A percentile compares a stretch with the other conserved stretches of the same genome.
These are phyloP conservation scores for Hysterium pulicare DNA, from an alignment of 2,329 filamentous ascomycete species.

Conservation along the genomic window DNA sequence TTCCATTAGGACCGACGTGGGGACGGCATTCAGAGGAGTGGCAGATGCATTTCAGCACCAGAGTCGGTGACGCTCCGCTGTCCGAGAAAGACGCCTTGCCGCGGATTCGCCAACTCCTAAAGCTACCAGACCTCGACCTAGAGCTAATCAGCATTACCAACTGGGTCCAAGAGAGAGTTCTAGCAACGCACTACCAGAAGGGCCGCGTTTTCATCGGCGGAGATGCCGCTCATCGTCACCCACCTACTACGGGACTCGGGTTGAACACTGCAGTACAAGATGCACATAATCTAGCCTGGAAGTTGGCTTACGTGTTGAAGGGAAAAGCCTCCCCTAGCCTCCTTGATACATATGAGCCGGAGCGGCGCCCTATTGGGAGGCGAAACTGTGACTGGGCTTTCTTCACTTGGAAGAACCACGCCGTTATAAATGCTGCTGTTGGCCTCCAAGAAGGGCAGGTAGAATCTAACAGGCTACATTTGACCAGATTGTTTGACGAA, in stretches of 20 bases:
- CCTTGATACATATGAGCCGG: not conserved
- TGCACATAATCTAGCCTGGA: slow-evolving; percentile 1
- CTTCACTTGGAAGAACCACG: not conserved
- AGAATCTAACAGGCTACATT: not conserved
- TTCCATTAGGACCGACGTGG: slow-evolving; percentile 1
- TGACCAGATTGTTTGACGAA: not conserved
- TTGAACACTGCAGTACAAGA: slow-evolving; percentile 1
- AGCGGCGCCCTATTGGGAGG: not conserved
- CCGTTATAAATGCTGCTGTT: slow-evolving; percentile 1
- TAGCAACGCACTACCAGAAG: not conserved
- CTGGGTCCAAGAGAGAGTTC: not conserved
- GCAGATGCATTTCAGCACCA: not conserved
- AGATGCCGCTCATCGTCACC: slow-evolving; percentile 1
- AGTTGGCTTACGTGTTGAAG: not conserved
- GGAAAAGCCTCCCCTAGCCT: not conserved
- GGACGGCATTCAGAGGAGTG: not conserved
- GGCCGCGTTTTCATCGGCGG: not conserved
- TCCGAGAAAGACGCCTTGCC: not conserved
- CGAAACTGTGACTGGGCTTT: not conserved
- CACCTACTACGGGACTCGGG: not conserved
- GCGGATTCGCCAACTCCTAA: not conserved
- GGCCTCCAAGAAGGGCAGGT: not conserved
- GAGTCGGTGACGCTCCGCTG: not conserved
- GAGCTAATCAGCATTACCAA: not conserved
- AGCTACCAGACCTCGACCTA: not conserved